phyloP scores from a whole-genome alignment of 345 rosid species.

The Carallia pectinifolia region DNA sequence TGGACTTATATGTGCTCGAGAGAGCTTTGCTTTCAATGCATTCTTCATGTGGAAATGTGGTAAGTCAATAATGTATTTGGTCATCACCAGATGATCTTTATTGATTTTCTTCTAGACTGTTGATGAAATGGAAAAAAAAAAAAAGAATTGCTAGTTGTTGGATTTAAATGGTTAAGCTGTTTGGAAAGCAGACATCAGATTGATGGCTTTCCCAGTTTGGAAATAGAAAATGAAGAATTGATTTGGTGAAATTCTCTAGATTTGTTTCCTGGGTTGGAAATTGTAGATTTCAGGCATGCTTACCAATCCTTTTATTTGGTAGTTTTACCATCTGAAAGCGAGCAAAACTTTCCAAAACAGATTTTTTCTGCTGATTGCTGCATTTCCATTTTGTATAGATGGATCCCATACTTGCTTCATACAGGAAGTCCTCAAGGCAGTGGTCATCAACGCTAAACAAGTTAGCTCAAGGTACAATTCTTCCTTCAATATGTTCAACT shows the following conservation, averaged over 20 bases:
- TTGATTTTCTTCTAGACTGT: background rate
- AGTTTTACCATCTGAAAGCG: background rate
- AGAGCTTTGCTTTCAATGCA: slow-evolving; percentile 93
- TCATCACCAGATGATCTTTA: background rate
- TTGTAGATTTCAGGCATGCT: background rate
- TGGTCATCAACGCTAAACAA: slow-evolving; percentile 95
- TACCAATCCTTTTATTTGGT: background rate
- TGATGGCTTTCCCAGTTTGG: background rate
- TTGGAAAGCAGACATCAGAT: background rate
- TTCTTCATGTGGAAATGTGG: slow-evolving; percentile 98
- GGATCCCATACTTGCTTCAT: slow-evolving; percentile 71
- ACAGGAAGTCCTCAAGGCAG: slow-evolving; percentile 91
- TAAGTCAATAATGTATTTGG: slow-evolving; percentile 25
- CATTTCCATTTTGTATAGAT: slow-evolving; percentile 43
- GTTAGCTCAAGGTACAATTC: slow-evolving; percentile 77
- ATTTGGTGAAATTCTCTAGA: background rate
- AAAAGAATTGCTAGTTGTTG: background rate
- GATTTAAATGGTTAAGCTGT: background rate
- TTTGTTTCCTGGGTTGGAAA: background rate
- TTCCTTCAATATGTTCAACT: background rate
- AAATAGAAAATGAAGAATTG: background rate
- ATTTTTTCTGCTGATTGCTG: background rate
- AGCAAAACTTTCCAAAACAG: background rate
- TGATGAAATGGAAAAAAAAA: background rate
- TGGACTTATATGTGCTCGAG: slow-evolving; percentile 92